These are phyloP conservation scores for Colletotrichum theobromicola DNA, from an alignment of 2,329 filamentous ascomycete genomes.

Conservation along the genomic window DNA sequence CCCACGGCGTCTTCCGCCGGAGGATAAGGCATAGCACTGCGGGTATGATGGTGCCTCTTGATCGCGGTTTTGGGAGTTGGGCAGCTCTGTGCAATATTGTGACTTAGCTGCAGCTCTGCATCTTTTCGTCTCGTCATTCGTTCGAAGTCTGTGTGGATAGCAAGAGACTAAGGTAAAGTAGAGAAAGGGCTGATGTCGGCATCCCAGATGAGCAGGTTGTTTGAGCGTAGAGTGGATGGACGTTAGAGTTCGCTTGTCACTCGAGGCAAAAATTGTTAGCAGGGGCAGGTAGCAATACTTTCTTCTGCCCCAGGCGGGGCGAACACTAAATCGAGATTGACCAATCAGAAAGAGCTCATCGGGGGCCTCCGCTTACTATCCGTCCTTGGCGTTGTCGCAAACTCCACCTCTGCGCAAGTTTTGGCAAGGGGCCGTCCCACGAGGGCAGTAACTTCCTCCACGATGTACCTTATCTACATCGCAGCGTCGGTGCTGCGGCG, in stretches of 20 bases:
- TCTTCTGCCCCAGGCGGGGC: not conserved
- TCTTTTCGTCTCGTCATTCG: slow-evolving; percentile 9
- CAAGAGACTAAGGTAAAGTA: not conserved
- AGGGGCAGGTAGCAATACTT: not conserved
- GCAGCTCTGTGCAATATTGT: not conserved
- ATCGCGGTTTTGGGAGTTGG: not conserved
- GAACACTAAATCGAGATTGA: not conserved
- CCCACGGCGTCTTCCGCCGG: not conserved
- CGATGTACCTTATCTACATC: not conserved
- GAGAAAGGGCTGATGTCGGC: not conserved
- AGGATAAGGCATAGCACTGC: not conserved
- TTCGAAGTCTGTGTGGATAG: not conserved
- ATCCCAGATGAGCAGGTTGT: slow-evolving; percentile 13
- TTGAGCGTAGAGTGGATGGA: not conserved
- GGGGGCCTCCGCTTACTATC: not conserved
- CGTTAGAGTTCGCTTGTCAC: not conserved
- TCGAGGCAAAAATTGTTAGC: slow-evolving; percentile 9
- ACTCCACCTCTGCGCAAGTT: slow-evolving; percentile 6
- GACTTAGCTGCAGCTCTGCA: not conserved
- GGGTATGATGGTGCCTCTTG: not conserved
- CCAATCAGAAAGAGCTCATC: not conserved
- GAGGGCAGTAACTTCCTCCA: not conserved
- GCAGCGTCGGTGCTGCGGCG: not conserved
- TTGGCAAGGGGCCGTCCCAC: not conserved
- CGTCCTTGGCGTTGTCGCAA: slow-evolving; percentile 9